Conservation (phyloP, 306 rosid species). For the Rosa rugosa region DNA sequence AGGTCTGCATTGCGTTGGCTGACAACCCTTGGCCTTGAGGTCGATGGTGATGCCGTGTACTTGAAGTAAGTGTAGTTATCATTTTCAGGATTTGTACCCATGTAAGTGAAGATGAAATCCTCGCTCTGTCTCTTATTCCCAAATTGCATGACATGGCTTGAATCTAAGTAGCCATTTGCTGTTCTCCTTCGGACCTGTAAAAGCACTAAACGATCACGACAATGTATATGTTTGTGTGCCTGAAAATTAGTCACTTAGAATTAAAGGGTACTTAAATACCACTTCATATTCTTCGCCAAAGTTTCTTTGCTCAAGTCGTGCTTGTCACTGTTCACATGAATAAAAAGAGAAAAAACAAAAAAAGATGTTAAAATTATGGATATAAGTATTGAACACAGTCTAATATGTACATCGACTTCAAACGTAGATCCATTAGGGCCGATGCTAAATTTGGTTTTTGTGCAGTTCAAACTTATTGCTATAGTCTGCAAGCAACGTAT, state of each 20-base stretch:
- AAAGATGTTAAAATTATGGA: neutral
- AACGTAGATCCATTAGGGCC: too few relatives aligned
- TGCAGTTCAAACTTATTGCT: too few relatives aligned
- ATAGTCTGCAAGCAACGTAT: too few relatives aligned
- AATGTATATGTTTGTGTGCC: too few relatives aligned
- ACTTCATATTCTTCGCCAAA: slow-evolving; percentile 35
- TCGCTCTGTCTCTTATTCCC: slow-evolving; percentile 34
- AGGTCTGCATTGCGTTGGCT: slow-evolving; percentile 50
- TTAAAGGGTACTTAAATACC: slow-evolving; percentile 20
- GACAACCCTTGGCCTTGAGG: slow-evolving; percentile 19
- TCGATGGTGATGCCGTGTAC: neutral
- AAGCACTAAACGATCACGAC: neutral
- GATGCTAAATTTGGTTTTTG: too few relatives aligned
- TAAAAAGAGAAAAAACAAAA: neutral
- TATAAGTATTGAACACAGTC: neutral
- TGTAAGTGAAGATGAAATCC: slow-evolving; percentile 30
- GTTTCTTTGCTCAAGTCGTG: slow-evolving; percentile 46
- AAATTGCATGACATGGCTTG: slow-evolving; percentile 49
- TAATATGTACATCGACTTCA: neutral
- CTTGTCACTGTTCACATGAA: slow-evolving; percentile 39
- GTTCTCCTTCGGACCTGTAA: slow-evolving; percentile 52
- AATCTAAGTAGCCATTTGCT: neutral
- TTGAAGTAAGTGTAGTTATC: neutral
- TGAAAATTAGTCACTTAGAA: neutral
- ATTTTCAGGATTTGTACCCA: slow-evolving; percentile 36